Base-by-base conservation (phyloP, 495 filamentous ascomycete species). In the Stereocaulon alpinum region DNA sequence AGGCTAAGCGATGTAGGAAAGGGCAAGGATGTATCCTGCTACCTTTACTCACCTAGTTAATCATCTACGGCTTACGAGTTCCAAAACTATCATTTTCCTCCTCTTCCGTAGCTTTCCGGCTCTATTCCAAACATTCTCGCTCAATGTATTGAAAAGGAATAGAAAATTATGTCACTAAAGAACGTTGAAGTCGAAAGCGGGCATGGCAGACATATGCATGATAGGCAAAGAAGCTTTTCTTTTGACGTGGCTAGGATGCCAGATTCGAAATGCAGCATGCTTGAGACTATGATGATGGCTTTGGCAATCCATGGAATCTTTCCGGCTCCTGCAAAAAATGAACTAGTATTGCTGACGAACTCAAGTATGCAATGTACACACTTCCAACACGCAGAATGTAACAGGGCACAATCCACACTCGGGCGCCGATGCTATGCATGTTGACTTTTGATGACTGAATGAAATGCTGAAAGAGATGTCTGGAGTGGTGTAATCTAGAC, bases 221-320 rank as follows among this genome's bases (percentile, higher is more conserved):
- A 37, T 51, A 59, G 14, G 40, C 27, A 24, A 44, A 20, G 7
- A 34, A 44, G 29, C 5, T 54, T 24, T 60, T 60, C 32, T 53
- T 32, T 15, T 40, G 29, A 45, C 42, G 40, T 17, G 41, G 41
- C 49, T 29, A 27, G 34, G 29, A 40, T 14, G 54, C 60, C 52
- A 56, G 40, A 22, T 32, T 56, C 4, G 54, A 58, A 40, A 61
- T 61, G 54, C 60, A 52, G 37, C 54, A 57, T 54, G 40, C 40
- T 45, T 29, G 50, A 54, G 12, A 60, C 24, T 53, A 45, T 32
- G 14, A 60, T 54, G 22, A 47, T 44, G 49, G n/a, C 15, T 37
- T 47, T 54, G 18, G 30, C 20, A 22, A 37, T 37, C n/a, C 6
- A 17, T 10, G 0, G 49, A 17, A 44, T 43, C 0, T 52, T 52